Percentiles rank a stretch among this genome's conserved stretches.
phyloP scores from a whole-genome alignment of 1,284 basidiomycete species.

The Cystobasidium slooffiae region DNA sequence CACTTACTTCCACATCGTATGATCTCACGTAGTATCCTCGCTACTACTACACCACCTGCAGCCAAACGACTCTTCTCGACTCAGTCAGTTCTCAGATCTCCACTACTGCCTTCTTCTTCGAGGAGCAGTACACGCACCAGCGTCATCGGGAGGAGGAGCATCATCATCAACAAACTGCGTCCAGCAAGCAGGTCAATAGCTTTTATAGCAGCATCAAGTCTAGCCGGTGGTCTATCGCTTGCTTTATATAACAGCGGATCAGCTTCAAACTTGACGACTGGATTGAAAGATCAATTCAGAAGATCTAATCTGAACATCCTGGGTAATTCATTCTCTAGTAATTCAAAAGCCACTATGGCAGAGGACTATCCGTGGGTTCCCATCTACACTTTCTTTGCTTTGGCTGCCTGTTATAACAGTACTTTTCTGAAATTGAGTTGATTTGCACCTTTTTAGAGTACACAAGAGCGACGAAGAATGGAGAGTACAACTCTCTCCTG shows the following conservation, averaged over 20 bases:
- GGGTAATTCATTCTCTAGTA: conserved; percentile 42
- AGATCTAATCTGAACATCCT: conserved; percentile 25
- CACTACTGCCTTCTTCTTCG: background rate
- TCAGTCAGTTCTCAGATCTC: background rate
- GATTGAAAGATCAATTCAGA: background rate
- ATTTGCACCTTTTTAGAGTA: background rate
- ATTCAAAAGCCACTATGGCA: background rate
- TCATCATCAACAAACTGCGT: conserved; percentile 38
- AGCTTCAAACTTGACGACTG: background rate
- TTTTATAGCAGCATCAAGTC: conserved; percentile 27
- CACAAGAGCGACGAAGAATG: conserved; percentile 42
- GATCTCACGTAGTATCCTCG: background rate
- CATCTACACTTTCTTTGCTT: background rate
- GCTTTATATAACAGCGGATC: conserved; percentile 23
- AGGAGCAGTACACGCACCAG: background rate
- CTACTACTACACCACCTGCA: background rate
- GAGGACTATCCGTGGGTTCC: conserved; percentile 37
- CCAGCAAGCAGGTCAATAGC: conserved; percentile 30
- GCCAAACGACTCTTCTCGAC: conserved; percentile 1
- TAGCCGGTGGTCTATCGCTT: conserved; percentile 40
- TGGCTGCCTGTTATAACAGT: background rate
- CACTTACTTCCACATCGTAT: background rate
- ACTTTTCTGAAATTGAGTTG: too few relatives aligned
- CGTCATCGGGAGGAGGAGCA: background rate
- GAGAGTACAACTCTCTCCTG: conserved; percentile 39